These are phyloP conservation scores for Nakazawaea pomicola DNA, from an alignment of 805 yeast genomes.

Conservation along the genomic window DNA sequence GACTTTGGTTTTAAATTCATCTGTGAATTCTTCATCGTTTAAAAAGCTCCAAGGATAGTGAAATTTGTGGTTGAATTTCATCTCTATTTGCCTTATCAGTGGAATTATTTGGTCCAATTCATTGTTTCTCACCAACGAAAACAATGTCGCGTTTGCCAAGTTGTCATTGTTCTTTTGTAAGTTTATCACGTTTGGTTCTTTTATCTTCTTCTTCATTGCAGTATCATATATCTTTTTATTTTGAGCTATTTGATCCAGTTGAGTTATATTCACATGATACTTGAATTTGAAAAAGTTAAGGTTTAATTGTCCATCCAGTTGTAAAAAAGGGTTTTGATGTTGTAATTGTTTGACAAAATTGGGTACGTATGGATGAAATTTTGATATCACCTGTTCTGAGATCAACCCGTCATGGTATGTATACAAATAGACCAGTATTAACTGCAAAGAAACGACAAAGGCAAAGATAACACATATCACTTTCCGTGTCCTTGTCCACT, in stretches of 20 bases:
- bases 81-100: slow-evolving; percentile 53
- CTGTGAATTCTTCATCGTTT: slow-evolving; percentile 77
- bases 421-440: neutral
- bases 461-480: neutral
- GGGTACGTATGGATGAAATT: slow-evolving; percentile 10
- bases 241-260: slow-evolving; percentile 27
- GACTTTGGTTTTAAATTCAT: slow-evolving; percentile 59
- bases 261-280: slow-evolving; percentile 12
- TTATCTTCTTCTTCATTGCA: slow-evolving; percentile 31
- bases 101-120: slow-evolving; percentile 41
- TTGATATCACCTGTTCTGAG: slow-evolving; percentile 4
- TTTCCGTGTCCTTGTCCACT: neutral
- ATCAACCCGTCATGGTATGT: slow-evolving; percentile 4
- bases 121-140: slow-evolving; percentile 57
- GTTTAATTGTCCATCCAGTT: slow-evolving; percentile 2
- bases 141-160: slow-evolving; percentile 61
- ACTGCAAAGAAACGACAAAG: neutral
- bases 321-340: slow-evolving; percentile 8
- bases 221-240: slow-evolving; percentile 35
- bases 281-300: slow-evolving; percentile 7
- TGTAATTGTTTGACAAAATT: slow-evolving; percentile 6
- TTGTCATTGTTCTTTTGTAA: too few relatives aligned
- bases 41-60: slow-evolving; percentile 93
- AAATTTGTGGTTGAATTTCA: slow-evolving; percentile 62
- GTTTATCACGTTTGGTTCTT: slow-evolving; percentile 42